These are phyloP conservation scores for Mollisia scopiformis DNA, from an alignment of 2,329 filamentous ascomycete genomes.

Conservation along the genomic window DNA sequence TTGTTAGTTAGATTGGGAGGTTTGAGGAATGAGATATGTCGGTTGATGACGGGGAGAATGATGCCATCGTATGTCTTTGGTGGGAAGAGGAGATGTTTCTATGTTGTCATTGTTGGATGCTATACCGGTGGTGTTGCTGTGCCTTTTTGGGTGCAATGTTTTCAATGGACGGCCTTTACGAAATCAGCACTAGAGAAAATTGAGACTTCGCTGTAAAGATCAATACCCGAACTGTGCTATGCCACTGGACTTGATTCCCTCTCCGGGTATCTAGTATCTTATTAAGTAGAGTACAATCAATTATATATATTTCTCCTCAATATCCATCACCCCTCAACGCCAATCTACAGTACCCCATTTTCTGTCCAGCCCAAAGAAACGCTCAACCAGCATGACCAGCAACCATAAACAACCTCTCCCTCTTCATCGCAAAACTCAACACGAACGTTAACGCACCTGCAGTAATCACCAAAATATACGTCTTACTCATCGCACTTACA, in stretches of 20 bases:
- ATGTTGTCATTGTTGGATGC: not conserved
- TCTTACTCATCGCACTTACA: constrained; percentile 37
- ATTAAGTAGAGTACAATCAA: not conserved
- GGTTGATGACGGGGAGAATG: too few relatives aligned
- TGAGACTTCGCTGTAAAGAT: not conserved
- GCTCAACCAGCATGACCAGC: constrained; percentile 23
- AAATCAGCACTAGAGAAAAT: not conserved
- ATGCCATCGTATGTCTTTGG: too few relatives aligned
- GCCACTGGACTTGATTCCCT: not conserved
- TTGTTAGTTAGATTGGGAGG: too few relatives aligned
- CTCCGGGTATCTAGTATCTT: too few relatives aligned
- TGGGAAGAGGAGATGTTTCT: too few relatives aligned
- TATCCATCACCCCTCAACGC: not conserved
- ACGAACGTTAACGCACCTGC: constrained; percentile 37
- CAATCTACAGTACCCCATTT: not conserved
- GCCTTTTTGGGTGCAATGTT: not conserved
- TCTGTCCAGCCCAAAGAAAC: not conserved
- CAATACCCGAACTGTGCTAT: not conserved
- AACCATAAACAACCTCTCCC: constrained; percentile 39
- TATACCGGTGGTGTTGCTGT: not conserved
- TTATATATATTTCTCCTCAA: not conserved
- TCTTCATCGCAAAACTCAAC: constrained; percentile 39
- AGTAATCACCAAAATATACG: constrained; percentile 39
- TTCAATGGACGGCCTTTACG: too few relatives aligned
- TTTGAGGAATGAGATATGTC: too few relatives aligned